Conservation (phyloP, 1,284 basidiomycete genomes). For the Cryptococcus maquisensis region DNA sequence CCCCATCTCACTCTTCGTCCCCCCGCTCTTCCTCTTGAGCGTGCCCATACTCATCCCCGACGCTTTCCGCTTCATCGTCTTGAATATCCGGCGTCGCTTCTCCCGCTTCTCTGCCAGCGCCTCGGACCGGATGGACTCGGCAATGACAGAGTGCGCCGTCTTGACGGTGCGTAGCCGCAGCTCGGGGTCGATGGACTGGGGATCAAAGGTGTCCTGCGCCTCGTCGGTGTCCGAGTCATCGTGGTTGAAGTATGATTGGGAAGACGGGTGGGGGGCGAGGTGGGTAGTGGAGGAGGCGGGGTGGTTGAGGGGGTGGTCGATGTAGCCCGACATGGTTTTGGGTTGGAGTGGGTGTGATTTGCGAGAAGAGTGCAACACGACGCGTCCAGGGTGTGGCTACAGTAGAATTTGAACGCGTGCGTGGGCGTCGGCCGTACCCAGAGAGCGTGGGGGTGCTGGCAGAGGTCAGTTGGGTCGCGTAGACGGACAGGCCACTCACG, state of each 20-base stretch:
- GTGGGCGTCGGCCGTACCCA: no score
- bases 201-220: constrained; percentile 36
- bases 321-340: neutral
- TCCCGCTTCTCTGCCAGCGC: constrained; percentile 61
- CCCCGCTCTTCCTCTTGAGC: constrained; percentile 12
- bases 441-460: no score
- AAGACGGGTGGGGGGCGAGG: neutral
- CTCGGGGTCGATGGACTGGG: constrained; percentile 67
- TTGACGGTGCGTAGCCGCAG: constrained; percentile 78
- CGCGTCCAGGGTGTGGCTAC: no score
- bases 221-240: constrained; percentile 17
- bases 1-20: constrained; percentile 2
- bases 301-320: neutral
- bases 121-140: constrained; percentile 76
- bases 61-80: constrained; percentile 53
- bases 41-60: constrained; percentile 5
- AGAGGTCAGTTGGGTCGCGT: no score
- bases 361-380: no score
- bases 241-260: constrained; percentile 9
- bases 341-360: no score
- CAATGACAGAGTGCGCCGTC: constrained; percentile 81
- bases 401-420: no score
- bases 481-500: no score
- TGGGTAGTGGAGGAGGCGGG: neutral
- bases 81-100: constrained; percentile 51